phyloP scores from a whole-genome alignment of 176 grass and related monocot genomes.

The Zea luxurians region DNA sequence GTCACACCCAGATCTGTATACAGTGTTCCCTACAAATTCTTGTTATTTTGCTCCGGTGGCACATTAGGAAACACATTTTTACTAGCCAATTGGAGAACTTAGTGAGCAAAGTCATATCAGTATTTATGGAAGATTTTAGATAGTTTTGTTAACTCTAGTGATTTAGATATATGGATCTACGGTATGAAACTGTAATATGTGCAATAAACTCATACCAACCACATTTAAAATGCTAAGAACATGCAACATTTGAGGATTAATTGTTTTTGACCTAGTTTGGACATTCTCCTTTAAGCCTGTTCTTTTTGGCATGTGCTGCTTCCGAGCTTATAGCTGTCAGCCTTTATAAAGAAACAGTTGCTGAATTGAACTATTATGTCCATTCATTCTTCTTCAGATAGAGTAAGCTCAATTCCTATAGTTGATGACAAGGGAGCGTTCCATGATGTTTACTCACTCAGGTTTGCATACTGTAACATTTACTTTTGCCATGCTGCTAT shows the following conservation, averaged over 20 bases:
- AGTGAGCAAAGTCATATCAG: background rate
- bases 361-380: conserved; percentile 11
- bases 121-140: conserved; percentile 8
- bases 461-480: conserved; percentile 41
- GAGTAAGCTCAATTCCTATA: conserved; percentile 66
- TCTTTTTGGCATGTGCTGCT: conserved; percentile 23
- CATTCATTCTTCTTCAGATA: conserved; percentile 42
- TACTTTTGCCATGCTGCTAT: conserved; percentile 27
- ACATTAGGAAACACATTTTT: background rate
- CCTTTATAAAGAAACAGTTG: conserved; percentile 7
- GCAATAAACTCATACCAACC: background rate
- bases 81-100: conserved; percentile 26
- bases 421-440: conserved; percentile 59
- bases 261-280: no score
- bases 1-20: background rate
- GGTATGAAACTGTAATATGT: conserved; percentile 1
- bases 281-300: background rate
- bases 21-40: background rate
- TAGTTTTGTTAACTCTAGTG: background rate
- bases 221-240: conserved; percentile 29
- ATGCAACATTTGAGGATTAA: background rate
- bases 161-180: background rate
- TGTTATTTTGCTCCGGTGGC: background rate
- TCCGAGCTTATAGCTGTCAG: background rate
- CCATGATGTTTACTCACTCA: conserved; percentile 58